Evolutionary conservation across 164 flowering plant species (phyloP), one percentile per base, ranked within the genome.

Genomic region (Vitis vinifera): DNA sequence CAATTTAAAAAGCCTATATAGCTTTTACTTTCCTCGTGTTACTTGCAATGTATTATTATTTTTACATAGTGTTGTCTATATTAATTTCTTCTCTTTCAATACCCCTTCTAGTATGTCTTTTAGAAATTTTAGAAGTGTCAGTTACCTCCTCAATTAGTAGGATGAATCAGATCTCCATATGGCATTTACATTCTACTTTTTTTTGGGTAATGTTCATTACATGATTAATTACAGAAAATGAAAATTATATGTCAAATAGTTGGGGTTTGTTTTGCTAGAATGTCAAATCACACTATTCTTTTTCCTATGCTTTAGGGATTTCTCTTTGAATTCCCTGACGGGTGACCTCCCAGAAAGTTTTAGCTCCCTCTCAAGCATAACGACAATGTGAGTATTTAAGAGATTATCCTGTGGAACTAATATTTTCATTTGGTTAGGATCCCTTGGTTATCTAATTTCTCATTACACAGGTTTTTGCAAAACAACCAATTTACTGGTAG

Each of bases 401-500:
- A 55, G 16, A 49, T 16, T 53, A 68, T 62, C 23, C 17, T 64
- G 37, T 63, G 23, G n/a, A 66, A 30, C 48, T 64, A 50, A 17
- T 52, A 14, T 30, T 57, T 50, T 23, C 51, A 31, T 29, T 55
- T 10, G 15, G 15, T 75, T n/a, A 55, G 63, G 49, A 19, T 19
- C 49, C 16, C 13, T 70, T 59, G 8, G 30, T 64, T 58, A 15
- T 65, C 51, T 67, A 53, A 12, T 70, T 65, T 56, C 51, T 66
- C 47, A 23, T 73, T 70, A 2, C 76, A 64, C 81, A 95, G 99
- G 90, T 87, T 85, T 74, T 81, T 95, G 84, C 90, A 94, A 73
- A 90, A 86, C 81, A 94, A 94, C 78, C 97, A 90, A 75, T 83
- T 92, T 65, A 84, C 94, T 1, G 99, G 99, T 56, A 63, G 88